Evolutionary conservation across 768 basidiomycete genomes (phyloP), one percentile per base, ranked within the genome.

Genomic region (Leccinum arenicola): DNA sequence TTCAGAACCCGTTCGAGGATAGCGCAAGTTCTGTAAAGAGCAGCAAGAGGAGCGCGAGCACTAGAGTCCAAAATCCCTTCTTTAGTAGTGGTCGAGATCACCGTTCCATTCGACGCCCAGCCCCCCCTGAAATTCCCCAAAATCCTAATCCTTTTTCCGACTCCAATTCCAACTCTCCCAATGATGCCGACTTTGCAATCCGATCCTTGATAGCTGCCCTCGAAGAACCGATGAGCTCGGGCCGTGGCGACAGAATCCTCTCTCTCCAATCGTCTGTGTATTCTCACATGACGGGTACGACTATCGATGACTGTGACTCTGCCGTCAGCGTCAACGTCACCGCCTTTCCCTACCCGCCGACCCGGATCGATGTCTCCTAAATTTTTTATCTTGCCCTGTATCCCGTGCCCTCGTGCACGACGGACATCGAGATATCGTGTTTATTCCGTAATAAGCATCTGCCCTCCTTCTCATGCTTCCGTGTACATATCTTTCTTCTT

Each of bases 161-260:
- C 57, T 66, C 63, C 3, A 51, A 62, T 14, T 56, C 60, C 4
- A 52, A 62, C 15, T 56, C 60, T 5, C 55, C 72, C 1, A 68
- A 71, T 23, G 61, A 52, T 25, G 54, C 64, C 27, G 8, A 80
- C 3, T 68, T 76, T 12, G 80, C 76, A 61, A 82, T 89, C 63
- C 78, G 77, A 67, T 85, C 84, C n/a, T 76, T 89, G 54, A 80
- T 89, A 58, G 87, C 84, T 21, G 87, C 84, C n/a, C 78, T 90
- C 47, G 80, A 85, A 36, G 73, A 79, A 2, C 68, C 79, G 1
- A 75, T 78, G 49, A 76, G 78, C 81, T 56, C 76, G 78, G 2
- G 8, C 75, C 82, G 62, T 77, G 76, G 55, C 75, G 82, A 33
- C 64, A 77, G 86, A 49, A 77, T 85, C 27, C 78, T 81, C 17